Base-by-base conservation (phyloP, 1,284 basidiomycete genomes). In the Ceratobasidium sp. region DNA sequence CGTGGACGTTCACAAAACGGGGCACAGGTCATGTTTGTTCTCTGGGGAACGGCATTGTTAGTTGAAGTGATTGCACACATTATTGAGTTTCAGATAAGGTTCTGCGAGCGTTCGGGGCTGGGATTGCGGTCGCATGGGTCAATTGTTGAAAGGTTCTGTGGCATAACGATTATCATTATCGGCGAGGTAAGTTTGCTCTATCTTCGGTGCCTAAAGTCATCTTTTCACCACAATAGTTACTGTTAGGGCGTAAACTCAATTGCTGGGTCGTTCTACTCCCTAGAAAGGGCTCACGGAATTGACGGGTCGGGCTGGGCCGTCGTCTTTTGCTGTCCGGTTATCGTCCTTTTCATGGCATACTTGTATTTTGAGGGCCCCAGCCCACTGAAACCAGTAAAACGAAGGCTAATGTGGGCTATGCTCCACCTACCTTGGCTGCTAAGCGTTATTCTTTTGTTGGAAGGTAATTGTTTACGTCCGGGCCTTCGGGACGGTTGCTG, bases 241-340 rank as follows among this genome's bases (percentile, higher is more conserved):
- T n/a, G n/a, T n/a, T 64, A 72, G 69, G 69, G 69, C 14, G 33
- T 72, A 5, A 72, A 72, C n/a, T 14, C 57, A 2, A 60, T 60
- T 14, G 29, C 57, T n/a, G 57, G 57, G 3, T 27, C 48, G 2
- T 41, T 72, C 0, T 62, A 60, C 56, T 19, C 36, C 9, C 29
- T 72, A 11, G n/a, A 56, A 2, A 15, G 48, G 24, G 69, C 45
- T 24, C 56, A 44, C 6, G 69, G 69, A 24, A 50, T 60, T 27
- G 24, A n/a, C 0, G 51, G 17, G n/a, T n/a, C 22, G 8, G 17
- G 22, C 8, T n/a, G n/a, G n/a, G n/a, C n/a, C n/a, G n/a, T 11
- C 8, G 4, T 50, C 29, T 11, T 48, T 24, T 50, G 22, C 31
- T 60, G 44, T 6, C 56, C n/a, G n/a, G 2, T 72, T 6, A 60